These are phyloP conservation scores for Angomonas deanei DNA, from an alignment of 208 protist genomes.

Conservation along the genomic window DNA sequence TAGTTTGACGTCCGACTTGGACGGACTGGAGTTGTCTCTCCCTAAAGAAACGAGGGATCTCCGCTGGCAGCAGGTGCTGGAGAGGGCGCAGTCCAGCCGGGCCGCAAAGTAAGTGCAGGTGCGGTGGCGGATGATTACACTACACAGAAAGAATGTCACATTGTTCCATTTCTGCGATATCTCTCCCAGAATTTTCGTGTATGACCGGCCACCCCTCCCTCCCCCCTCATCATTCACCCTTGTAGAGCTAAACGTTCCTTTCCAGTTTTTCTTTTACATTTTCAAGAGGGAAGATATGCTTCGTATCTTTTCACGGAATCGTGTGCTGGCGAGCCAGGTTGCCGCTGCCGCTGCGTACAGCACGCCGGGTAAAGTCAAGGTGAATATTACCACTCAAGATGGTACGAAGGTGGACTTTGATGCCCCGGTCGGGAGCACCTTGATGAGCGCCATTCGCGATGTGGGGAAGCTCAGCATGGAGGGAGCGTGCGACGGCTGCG, in stretches of 20 bases:
- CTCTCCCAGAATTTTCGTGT: no score
- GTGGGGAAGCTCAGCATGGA: slow-evolving; percentile 92
- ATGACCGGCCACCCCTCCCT: no score
- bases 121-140: not conserved
- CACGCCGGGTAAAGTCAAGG: slow-evolving; percentile 43
- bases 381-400: slow-evolving; percentile 26
- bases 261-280: not conserved
- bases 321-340: not conserved
- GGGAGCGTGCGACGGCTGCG: slow-evolving; percentile 90
- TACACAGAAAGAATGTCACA: no score
- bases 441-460: slow-evolving; percentile 90
- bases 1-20: slow-evolving; percentile 24
- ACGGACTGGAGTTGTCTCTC: slow-evolving; percentile 23
- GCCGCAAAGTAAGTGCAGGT: not conserved
- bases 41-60: slow-evolving; percentile 17
- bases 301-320: not conserved
- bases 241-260: not conserved
- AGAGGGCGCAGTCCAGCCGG: not conserved
- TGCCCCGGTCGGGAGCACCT: slow-evolving; percentile 44
- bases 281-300: not conserved
- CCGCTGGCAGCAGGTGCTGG: slow-evolving; percentile 5
- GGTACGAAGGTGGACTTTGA: slow-evolving; percentile 28
- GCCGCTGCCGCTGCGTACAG: slow-evolving; percentile 11
- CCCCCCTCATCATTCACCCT: no score
- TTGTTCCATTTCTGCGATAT: no score